These are phyloP conservation scores for Suillus alpinus DNA, from an alignment of 768 basidiomycete genomes.

Conservation along the genomic window DNA sequence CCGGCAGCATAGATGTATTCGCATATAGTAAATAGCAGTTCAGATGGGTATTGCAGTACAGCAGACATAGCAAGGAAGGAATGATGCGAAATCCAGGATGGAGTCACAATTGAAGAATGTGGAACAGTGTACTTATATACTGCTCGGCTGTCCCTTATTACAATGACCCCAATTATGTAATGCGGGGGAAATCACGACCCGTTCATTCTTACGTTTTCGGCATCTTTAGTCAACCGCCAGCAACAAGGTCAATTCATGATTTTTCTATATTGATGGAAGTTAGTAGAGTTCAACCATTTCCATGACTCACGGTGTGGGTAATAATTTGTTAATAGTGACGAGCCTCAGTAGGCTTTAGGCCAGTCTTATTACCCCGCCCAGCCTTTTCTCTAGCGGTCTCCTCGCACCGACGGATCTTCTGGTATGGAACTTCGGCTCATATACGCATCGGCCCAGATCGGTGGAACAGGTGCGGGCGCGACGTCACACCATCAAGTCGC, in stretches of 20 bases:
- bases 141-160: background rate
- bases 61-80: conserved; percentile 17
- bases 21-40: conserved; percentile 72
- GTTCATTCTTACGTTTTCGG: background rate
- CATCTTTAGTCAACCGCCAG: background rate
- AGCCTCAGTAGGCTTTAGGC: background rate
- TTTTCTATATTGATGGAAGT: background rate
- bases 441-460: background rate
- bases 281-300: background rate
- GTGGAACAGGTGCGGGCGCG: background rate
- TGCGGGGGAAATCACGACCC: conserved; percentile 1
- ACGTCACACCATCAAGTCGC: background rate
- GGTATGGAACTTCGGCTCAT: background rate
- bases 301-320: background rate
- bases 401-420: background rate
- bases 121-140: background rate
- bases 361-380: background rate
- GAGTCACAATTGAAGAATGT: background rate
- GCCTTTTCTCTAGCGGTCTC: background rate
- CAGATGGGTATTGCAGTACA: conserved; percentile 57
- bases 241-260: background rate
- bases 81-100: conserved; percentile 11
- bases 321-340: background rate
- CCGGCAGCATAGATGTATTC: conserved; percentile 66
- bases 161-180: conserved; percentile 4